phyloP scores from a whole-genome alignment of 305 asterid species.

The Fraxinus albicans region DNA sequence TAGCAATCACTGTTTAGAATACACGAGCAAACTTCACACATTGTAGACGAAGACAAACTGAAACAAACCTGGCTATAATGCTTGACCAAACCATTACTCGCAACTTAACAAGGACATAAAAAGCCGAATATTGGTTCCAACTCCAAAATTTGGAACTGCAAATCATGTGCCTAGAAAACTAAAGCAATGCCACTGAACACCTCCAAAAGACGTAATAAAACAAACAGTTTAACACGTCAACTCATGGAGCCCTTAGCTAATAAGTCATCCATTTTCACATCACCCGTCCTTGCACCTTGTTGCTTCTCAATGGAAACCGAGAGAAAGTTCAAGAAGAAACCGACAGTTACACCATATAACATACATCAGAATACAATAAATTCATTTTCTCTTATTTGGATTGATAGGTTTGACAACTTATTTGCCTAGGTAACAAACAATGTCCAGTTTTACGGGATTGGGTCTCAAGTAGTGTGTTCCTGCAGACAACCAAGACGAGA shows the following conservation, averaged over 20 bases:
- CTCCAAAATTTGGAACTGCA: background rate
- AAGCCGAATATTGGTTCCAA: background rate
- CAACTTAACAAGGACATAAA: background rate
- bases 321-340: background rate
- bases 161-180: background rate
- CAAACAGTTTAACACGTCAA: background rate
- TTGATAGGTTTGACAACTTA: background rate
- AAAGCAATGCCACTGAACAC: background rate
- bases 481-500: slow-evolving; percentile 16
- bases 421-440: background rate
- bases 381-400: background rate
- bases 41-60: background rate
- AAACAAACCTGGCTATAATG: background rate
- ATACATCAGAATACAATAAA: background rate
- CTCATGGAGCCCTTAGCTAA: background rate
- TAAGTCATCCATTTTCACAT: background rate
- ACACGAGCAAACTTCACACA: background rate
- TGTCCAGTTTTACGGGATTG: background rate
- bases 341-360: background rate
- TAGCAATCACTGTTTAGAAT: background rate
- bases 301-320: background rate
- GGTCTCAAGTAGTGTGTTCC: background rate
- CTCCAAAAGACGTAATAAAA: background rate
- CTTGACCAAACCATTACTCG: background rate
- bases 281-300: background rate